phyloP scores from a whole-genome alignment of 345 rosid species.

The Zanthoxylum bungeanum region DNA sequence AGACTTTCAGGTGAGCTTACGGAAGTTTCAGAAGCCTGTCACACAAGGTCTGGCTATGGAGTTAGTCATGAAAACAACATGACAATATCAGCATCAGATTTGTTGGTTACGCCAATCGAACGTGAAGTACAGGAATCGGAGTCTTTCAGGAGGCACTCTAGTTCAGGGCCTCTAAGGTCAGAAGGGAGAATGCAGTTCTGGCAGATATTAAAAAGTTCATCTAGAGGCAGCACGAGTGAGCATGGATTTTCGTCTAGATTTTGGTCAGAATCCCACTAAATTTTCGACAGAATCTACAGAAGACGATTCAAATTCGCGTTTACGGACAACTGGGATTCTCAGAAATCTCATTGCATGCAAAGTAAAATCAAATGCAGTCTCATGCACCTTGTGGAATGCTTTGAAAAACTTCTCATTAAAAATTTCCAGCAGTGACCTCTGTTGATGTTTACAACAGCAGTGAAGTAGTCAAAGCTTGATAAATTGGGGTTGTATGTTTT shows the following conservation, averaged over 20 bases:
- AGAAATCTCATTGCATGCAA: background rate
- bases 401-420: background rate
- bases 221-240: constrained; percentile 56
- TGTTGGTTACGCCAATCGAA: constrained; percentile 19
- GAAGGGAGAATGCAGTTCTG: constrained; percentile 46
- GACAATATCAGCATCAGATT: constrained; percentile 30
- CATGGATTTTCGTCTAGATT: constrained; percentile 40
- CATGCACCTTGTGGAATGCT: background rate
- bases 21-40: constrained; percentile 23
- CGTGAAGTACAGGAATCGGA: constrained; percentile 33
- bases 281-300: background rate
- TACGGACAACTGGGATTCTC: background rate
- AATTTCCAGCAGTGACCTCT: background rate
- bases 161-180: constrained; percentile 43
- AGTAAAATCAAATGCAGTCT: background rate
- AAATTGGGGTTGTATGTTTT: background rate
- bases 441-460: background rate
- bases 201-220: constrained; percentile 45
- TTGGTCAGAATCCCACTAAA: constrained; percentile 29
- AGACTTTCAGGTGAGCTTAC: constrained; percentile 29
- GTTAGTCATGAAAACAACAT: constrained; percentile 10
- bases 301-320: background rate
- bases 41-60: constrained; percentile 7
- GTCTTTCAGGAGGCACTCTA: constrained; percentile 37
- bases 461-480: background rate